These are phyloP conservation scores for Ricinus communis DNA, from an alignment of 345 rosid genomes.

Conservation along the genomic window DNA sequence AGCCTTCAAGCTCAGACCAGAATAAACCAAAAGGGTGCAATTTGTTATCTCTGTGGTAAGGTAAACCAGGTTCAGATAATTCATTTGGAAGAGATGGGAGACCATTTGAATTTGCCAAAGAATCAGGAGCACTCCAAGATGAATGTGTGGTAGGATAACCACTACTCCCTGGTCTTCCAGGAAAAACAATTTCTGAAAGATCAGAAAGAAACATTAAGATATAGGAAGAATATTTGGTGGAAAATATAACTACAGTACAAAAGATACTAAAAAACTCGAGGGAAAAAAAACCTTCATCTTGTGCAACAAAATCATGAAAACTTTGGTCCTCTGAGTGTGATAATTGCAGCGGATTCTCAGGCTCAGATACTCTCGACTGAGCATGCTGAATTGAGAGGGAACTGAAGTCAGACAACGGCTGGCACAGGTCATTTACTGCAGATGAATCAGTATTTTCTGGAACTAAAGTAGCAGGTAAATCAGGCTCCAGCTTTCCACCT, in stretches of 20 bases:
- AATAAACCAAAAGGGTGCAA: conserved; percentile 61
- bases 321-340: conserved; percentile 37
- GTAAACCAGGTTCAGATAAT: conserved; percentile 28
- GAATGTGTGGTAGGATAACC: conserved; percentile 34
- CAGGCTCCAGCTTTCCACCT: conserved; percentile 40
- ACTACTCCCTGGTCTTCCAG: conserved; percentile 54
- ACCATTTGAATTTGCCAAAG: conserved; percentile 21
- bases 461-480: conserved; percentile 37
- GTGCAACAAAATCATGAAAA: conserved; percentile 44
- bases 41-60: conserved; percentile 42
- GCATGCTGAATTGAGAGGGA: conserved; percentile 37
- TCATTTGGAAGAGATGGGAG: conserved; percentile 35
- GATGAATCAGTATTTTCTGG: conserved; percentile 37
- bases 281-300: conserved; percentile 50
- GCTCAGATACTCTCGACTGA: conserved; percentile 40
- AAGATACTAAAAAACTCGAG: conserved; percentile 1
- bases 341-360: conserved; percentile 39
- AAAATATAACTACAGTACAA: not conserved
- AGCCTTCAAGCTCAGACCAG: conserved; percentile 63
- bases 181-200: conserved; percentile 60
- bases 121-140: conserved; percentile 27
- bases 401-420: conserved; percentile 29
- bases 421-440: conserved; percentile 21
- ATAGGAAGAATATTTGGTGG: not conserved
- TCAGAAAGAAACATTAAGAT: conserved; percentile 8